Percentiles rank a stretch among this genome's conserved stretches.
Conservation (phyloP, 2,329 filamentous ascomycete genomes). For the Ophiostoma piceae region DNA sequence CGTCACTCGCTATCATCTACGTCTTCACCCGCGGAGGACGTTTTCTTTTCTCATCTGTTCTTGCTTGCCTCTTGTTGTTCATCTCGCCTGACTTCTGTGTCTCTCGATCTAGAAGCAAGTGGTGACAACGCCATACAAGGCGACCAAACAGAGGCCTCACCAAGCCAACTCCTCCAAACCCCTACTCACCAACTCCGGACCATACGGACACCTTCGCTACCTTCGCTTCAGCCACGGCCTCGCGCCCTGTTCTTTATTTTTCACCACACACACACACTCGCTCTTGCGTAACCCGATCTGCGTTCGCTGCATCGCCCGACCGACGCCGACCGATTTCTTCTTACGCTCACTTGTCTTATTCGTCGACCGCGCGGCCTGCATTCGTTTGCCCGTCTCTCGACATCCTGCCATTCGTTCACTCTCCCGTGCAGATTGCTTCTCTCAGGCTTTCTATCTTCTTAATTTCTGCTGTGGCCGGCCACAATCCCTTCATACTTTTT, state of each 20-base stretch:
- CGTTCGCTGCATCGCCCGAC: not conserved
- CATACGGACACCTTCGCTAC: constrained; percentile 7
- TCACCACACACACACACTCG: not conserved
- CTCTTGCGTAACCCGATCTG: not conserved
- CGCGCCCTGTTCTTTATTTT: not conserved
- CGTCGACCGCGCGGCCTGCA: constrained; percentile 1
- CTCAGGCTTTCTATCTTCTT: not conserved
- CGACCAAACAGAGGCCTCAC: not conserved
- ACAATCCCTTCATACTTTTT: constrained; percentile 15
- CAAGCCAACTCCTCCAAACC: not conserved
- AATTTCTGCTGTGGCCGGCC: constrained; percentile 27
- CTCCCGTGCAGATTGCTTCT: not conserved
- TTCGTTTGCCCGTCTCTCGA: constrained; percentile 16
- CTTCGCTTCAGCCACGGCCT: not conserved
- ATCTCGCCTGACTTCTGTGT: constrained; percentile 7
- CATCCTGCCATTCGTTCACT: constrained; percentile 16
- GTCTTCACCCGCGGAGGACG: constrained; percentile 22
- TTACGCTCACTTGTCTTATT: not conserved
- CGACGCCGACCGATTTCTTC: not conserved
- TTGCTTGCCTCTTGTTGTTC: constrained; percentile 14
- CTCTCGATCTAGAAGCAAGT: constrained; percentile 3
- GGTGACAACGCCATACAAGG: constrained; percentile 11
- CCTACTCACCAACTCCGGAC: not conserved
- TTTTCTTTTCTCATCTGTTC: not conserved
- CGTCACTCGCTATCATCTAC: constrained; percentile 22